Percentiles rank a stretch among this genome's conserved stretches.
Conservation (phyloP, 2,329 filamentous ascomycete genomes). For the Nannizziopsis barbatae region DNA sequence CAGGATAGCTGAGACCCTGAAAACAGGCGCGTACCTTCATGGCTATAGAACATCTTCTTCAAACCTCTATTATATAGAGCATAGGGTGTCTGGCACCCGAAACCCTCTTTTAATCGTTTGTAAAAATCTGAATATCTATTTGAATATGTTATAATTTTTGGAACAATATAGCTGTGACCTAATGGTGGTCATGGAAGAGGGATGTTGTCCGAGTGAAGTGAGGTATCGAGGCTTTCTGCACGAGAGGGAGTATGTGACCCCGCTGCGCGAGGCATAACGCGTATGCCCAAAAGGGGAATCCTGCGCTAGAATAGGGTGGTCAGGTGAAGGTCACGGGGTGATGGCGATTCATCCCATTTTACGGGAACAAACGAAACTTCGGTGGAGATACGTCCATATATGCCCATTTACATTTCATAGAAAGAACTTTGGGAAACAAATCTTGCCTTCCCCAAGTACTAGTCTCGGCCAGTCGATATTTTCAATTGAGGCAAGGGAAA, state of each 20-base stretch:
- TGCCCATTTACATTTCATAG: too few relatives aligned
- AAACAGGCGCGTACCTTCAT: slow-evolving; percentile 58
- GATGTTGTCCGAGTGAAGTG: slow-evolving; percentile 4
- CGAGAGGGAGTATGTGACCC: background rate
- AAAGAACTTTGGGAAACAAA: too few relatives aligned
- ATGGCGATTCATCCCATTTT: background rate
- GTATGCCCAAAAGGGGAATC: slow-evolving; percentile 9
- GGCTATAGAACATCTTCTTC: slow-evolving; percentile 75
- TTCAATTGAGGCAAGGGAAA: too few relatives aligned
- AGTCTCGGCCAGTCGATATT: too few relatives aligned
- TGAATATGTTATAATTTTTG: background rate
- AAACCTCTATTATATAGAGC: too few relatives aligned
- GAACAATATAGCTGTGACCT: background rate
- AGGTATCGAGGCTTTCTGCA: background rate
- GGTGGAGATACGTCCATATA: background rate
- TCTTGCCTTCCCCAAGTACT: too few relatives aligned
- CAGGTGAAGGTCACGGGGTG: slow-evolving; percentile 6
- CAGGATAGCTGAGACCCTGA: too few relatives aligned
- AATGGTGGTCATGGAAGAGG: background rate
- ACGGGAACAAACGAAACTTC: background rate
- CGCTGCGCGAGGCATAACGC: background rate
- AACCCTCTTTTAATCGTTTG: background rate
- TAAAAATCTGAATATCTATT: background rate
- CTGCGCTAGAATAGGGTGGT: background rate
- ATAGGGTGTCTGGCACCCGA: background rate